Evolutionary conservation across 805 yeast genomes (phyloP).

Genomic region (Starmerella kuoi): DNA sequence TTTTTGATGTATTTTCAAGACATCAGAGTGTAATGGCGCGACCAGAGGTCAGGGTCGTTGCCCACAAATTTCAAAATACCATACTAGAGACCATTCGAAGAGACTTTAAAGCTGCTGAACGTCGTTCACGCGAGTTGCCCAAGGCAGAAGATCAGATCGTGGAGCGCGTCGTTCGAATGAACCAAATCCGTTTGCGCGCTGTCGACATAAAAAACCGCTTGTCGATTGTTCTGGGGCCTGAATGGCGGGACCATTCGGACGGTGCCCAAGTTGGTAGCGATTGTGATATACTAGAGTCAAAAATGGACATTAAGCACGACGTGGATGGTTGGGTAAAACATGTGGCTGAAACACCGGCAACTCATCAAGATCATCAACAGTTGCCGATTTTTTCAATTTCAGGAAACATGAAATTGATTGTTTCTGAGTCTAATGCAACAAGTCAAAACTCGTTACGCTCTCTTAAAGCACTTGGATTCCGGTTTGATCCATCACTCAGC

Average conservation of each 20-base stretch:
- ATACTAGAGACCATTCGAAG: slow-evolving; percentile 35
- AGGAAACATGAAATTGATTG: slow-evolving; percentile 15
- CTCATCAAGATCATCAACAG: not conserved
- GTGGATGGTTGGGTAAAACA: slow-evolving; percentile 38
- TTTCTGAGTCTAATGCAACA: not conserved
- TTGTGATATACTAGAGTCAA: slow-evolving; percentile 35
- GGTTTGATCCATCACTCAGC: slow-evolving; percentile 4
- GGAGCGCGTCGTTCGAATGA: slow-evolving; percentile 41
- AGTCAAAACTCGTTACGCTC: not conserved
- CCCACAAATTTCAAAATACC: slow-evolving; percentile 46
- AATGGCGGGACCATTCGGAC: slow-evolving; percentile 52
- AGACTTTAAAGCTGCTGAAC: slow-evolving; percentile 3
- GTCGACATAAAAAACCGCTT: slow-evolving; percentile 35
- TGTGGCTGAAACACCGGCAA: not conserved
- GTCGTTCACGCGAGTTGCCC: not conserved
- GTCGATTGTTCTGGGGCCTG: slow-evolving; percentile 43
- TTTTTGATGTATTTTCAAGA: slow-evolving; percentile 40
- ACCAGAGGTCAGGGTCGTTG: slow-evolving; percentile 44
- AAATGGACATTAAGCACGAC: slow-evolving; percentile 34
- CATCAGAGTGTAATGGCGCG: slow-evolving; percentile 40
- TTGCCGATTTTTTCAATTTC: not conserved
- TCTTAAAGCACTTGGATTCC: slow-evolving; percentile 12
- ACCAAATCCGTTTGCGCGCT: slow-evolving; percentile 39
- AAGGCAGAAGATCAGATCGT: not conserved
- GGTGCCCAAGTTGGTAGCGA: slow-evolving; percentile 52